Evolutionary conservation across 768 basidiomycete species (phyloP).

Genomic region (Fistulinella prunicolor): DNA sequence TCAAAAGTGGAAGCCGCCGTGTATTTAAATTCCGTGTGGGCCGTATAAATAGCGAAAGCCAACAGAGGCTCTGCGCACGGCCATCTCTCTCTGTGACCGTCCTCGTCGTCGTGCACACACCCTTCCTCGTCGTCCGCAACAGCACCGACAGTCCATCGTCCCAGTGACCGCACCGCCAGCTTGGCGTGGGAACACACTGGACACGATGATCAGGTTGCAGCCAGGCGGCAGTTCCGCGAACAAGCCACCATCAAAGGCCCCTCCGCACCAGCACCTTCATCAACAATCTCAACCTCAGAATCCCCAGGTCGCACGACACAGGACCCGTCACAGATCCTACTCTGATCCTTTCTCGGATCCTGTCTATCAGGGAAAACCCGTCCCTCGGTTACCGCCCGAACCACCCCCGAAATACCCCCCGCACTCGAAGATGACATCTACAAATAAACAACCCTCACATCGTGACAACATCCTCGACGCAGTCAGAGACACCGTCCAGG

Average conservation of each 20-base stretch:
- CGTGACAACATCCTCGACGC: constrained; percentile 53
- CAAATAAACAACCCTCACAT: constrained; percentile 32
- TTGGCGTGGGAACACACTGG: constrained; percentile 25
- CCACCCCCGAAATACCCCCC: constrained; percentile 31
- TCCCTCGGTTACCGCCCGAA: constrained; percentile 43
- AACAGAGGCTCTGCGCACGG: constrained; percentile 3
- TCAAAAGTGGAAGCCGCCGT: constrained; percentile 1
- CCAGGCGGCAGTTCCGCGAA: constrained; percentile 15
- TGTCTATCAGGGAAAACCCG: constrained; percentile 24
- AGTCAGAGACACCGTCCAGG: constrained; percentile 65
- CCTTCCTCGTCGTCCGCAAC: constrained; percentile 9
- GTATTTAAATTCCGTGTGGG: not conserved
- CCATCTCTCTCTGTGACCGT: constrained; percentile 7
- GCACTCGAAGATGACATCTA: constrained; percentile 25
- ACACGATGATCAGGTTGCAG: constrained; percentile 17
- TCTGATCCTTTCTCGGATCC: constrained; percentile 56
- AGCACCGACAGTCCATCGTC: constrained; percentile 3
- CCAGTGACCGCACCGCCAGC: not conserved
- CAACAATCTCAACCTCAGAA: constrained; percentile 18
- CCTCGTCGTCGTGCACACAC: constrained; percentile 4
- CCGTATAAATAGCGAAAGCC: constrained; percentile 26
- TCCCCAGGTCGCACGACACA: constrained; percentile 22
- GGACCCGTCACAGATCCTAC: constrained; percentile 42
- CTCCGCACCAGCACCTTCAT: not conserved
- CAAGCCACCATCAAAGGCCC: constrained; percentile 28